These are phyloP conservation scores for Colletotrichum horii DNA, from an alignment of 2,329 filamentous ascomycete species.

Conservation along the genomic window DNA sequence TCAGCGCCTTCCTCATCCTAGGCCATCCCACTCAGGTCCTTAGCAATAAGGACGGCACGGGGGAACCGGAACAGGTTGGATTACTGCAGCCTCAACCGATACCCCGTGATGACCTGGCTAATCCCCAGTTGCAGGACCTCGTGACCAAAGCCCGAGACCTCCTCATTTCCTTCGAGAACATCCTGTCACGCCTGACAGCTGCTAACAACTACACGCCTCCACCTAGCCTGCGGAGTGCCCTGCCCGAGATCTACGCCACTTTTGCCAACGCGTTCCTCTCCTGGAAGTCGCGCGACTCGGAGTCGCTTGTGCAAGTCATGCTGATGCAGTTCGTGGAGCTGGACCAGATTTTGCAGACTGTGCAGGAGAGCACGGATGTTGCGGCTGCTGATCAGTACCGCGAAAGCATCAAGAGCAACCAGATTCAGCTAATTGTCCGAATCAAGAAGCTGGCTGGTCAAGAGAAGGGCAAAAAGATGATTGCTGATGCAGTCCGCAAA, in stretches of 20 bases:
- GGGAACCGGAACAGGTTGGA: conserved; percentile 62
- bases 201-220: conserved; percentile 73
- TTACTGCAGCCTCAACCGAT: conserved; percentile 47
- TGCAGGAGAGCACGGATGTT: conserved; percentile 78
- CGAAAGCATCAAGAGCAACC: conserved; percentile 81
- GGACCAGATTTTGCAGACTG: conserved; percentile 82
- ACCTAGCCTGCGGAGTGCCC: conserved; percentile 62
- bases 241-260: conserved; percentile 73
- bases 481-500: conserved; percentile 76
- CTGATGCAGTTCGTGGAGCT: conserved; percentile 85
- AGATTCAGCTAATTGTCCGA: conserved; percentile 77
- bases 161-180: conserved; percentile 78
- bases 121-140: conserved; percentile 71
- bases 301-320: conserved; percentile 82
- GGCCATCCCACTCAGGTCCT: conserved; percentile 81
- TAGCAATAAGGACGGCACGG: conserved; percentile 69
- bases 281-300: conserved; percentile 83
- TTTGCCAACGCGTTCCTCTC: conserved; percentile 82
- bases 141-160: conserved; percentile 80
- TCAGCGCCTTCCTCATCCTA: conserved; percentile 81
- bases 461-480: conserved; percentile 73
- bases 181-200: conserved; percentile 67
- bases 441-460: conserved; percentile 80
- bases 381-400: conserved; percentile 78
- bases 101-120: conserved; percentile 58